A percentile compares a stretch with the other conserved stretches of the same genome.
phyloP scores from a whole-genome alignment of 768 basidiomycete species.

The Naganishia kalamii region DNA sequence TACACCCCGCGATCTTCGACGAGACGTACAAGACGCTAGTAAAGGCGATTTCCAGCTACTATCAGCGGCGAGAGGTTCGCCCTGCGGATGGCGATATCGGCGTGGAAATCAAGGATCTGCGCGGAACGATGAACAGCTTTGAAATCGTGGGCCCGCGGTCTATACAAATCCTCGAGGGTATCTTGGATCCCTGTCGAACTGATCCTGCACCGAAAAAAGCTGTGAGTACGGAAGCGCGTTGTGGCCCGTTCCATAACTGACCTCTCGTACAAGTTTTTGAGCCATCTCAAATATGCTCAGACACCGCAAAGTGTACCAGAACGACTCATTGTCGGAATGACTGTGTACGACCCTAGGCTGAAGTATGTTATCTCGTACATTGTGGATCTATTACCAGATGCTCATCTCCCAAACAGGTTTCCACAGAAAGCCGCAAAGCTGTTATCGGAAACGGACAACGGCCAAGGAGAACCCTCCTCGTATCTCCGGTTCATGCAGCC shows the following conservation, averaged over 20 bases:
- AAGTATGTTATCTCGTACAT: slow-evolving; percentile 54
- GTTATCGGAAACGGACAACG: neutral
- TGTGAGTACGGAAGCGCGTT: slow-evolving; percentile 34
- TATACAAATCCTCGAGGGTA: slow-evolving; percentile 57
- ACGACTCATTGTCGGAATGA: slow-evolving; percentile 71
- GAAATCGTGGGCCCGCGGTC: slow-evolving; percentile 85
- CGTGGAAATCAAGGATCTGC: slow-evolving; percentile 52
- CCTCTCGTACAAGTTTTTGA: slow-evolving; percentile 58
- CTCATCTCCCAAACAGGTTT: slow-evolving; percentile 51
- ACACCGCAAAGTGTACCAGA: slow-evolving; percentile 63
- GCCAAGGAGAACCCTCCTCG: slow-evolving; percentile 19
- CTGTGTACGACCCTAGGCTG: slow-evolving; percentile 76
- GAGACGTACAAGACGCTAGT: slow-evolving; percentile 56
- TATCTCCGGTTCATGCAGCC: slow-evolving; percentile 47
- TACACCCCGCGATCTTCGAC: slow-evolving; percentile 68
- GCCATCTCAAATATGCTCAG: slow-evolving; percentile 56
- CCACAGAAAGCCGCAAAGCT: slow-evolving; percentile 46
- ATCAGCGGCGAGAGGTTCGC: slow-evolving; percentile 38
- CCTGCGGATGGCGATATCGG: neutral
- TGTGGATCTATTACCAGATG: neutral
- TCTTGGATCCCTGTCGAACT: slow-evolving; percentile 34
- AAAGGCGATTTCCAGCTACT: slow-evolving; percentile 52
- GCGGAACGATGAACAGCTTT: slow-evolving; percentile 67
- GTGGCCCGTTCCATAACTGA: neutral
- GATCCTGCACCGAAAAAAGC: slow-evolving; percentile 46